Percentiles rank a stretch among this genome's conserved stretches.
Conservation (phyloP, 805 yeast genomes). For the Zygosaccharomyces rouxii region DNA sequence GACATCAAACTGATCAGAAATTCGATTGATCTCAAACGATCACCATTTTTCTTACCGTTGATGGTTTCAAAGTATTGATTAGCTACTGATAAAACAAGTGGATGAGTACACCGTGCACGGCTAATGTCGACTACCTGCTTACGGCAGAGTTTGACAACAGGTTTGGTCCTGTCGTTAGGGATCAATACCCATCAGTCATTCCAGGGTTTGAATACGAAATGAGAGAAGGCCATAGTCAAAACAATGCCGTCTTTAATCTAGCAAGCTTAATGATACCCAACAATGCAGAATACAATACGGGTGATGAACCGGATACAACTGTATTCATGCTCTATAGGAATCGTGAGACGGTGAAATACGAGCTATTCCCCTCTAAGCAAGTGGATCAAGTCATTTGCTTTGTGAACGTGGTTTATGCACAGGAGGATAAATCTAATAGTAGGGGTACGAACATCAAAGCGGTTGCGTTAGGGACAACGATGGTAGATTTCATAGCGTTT, state of each 20-base stretch:
- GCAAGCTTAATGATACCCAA: constrained; percentile 62
- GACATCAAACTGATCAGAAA: neutral
- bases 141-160: constrained; percentile 78
- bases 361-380: constrained; percentile 25
- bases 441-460: constrained; percentile 61
- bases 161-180: constrained; percentile 61
- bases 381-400: constrained; percentile 44
- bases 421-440: constrained; percentile 39
- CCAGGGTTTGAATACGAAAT: constrained; percentile 37
- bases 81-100: neutral
- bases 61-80: neutral
- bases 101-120: constrained; percentile 2
- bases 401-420: constrained; percentile 52
- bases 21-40: neutral
- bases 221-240: constrained; percentile 13
- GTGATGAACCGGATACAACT: constrained; percentile 55
- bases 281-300: constrained; percentile 46
- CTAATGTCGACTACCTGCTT: constrained; percentile 52
- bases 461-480: constrained; percentile 52
- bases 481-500: constrained; percentile 51
- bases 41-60: neutral
- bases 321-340: constrained; percentile 48
- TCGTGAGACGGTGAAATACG: constrained; percentile 14
- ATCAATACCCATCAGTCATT: constrained; percentile 51
- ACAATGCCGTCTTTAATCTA: constrained; percentile 19